Evolutionary conservation across 2,329 filamentous ascomycete genomes (phyloP).

Genomic region (Scopulariopsis brevicaulis): DNA sequence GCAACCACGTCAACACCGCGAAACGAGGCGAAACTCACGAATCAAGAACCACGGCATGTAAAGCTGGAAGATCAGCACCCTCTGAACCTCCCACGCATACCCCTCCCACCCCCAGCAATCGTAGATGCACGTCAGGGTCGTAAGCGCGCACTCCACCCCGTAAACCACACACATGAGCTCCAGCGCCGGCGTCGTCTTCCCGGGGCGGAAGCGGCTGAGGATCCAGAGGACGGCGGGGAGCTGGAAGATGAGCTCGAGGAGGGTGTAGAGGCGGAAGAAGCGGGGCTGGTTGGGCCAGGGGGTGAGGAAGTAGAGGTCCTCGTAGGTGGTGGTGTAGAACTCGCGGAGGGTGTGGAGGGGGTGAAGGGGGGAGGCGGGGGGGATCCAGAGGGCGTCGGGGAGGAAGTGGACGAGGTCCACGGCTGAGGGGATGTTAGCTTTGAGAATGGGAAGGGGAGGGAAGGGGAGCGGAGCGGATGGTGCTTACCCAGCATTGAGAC

Average conservation of each 20-base stretch:
- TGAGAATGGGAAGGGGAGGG: background rate
- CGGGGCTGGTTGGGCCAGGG: constrained; percentile 21
- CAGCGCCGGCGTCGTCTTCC: constrained; percentile 12
- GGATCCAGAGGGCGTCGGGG: constrained; percentile 30
- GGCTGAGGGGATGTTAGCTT: constrained; percentile 20
- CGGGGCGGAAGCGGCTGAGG: constrained; percentile 22
- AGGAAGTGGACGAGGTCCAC: constrained; percentile 44
- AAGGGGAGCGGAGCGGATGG: too few relatives aligned
- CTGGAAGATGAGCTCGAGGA: constrained; percentile 36
- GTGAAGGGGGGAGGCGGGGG: constrained; percentile 31
- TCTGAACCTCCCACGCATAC: constrained; percentile 31
- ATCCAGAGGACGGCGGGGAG: constrained; percentile 39
- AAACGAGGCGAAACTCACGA: constrained; percentile 28
- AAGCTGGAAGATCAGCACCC: constrained; percentile 31
- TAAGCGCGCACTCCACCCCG: constrained; percentile 37
- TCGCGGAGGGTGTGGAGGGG: constrained; percentile 30
- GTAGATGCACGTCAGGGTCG: constrained; percentile 37
- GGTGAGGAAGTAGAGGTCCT: constrained; percentile 39
- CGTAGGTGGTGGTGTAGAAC: constrained; percentile 34
- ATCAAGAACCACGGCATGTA: constrained; percentile 40
- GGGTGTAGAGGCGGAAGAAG: constrained; percentile 40
- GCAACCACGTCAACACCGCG: background rate
- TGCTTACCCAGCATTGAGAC: constrained; percentile 3
- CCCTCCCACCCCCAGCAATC: constrained; percentile 36
- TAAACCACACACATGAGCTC: constrained; percentile 42